These are phyloP conservation scores for Coemansia sp. DNA, from an alignment of 192 early-diverging fungal species.

Conservation along the genomic window DNA sequence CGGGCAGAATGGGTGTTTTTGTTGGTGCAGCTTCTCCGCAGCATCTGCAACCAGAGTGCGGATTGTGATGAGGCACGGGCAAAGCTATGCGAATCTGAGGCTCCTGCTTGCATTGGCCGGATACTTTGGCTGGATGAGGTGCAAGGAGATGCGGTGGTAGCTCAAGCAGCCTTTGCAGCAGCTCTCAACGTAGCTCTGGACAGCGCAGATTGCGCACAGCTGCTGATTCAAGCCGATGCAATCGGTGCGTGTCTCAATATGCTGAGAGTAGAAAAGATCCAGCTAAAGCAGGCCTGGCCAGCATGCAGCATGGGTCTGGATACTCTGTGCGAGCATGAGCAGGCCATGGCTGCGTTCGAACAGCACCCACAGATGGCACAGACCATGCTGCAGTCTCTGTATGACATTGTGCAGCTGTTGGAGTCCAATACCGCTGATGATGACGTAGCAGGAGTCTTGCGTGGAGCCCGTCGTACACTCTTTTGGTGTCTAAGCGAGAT, in stretches of 20 bases:
- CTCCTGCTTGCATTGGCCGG: slow-evolving; percentile 10
- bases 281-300: slow-evolving; percentile 15
- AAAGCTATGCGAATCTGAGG: slow-evolving; percentile 4
- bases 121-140: slow-evolving; percentile 16
- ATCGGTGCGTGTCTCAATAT: slow-evolving; percentile 18
- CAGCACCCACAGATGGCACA: slow-evolving; percentile 10
- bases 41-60: slow-evolving; percentile 44
- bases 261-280: slow-evolving; percentile 11
- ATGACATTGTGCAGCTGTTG: slow-evolving; percentile 3
- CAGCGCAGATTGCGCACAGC: slow-evolving; percentile 12
- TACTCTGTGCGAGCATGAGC: slow-evolving; percentile 35
- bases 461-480: slow-evolving; percentile 33
- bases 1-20: slow-evolving; percentile 34
- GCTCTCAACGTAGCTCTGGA: slow-evolving; percentile 39
- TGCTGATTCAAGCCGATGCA: slow-evolving; percentile 21
- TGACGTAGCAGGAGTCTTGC: background rate
- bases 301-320: slow-evolving; percentile 31
- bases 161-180: slow-evolving; percentile 41
- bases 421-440: background rate
- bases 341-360: slow-evolving; percentile 13
- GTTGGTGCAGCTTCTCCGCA: slow-evolving; percentile 37
- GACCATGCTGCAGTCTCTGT: slow-evolving; percentile 17
- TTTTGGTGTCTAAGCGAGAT: slow-evolving; percentile 44
- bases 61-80: slow-evolving; percentile 31
- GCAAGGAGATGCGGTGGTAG: slow-evolving; percentile 30